phyloP scores from a whole-genome alignment of 129 eudicot species.

The Helianthus tuberosus region DNA sequence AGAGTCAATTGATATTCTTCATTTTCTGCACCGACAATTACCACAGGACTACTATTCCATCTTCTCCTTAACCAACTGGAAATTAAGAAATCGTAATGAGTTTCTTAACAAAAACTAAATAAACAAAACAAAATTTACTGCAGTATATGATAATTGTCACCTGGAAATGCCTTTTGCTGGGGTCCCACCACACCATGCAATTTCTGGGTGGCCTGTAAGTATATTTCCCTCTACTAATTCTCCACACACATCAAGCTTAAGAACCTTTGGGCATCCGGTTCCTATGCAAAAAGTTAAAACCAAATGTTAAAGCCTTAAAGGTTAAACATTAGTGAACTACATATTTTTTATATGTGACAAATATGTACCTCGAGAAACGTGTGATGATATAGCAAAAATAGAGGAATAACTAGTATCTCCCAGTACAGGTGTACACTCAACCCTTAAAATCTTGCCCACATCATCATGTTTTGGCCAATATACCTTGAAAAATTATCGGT shows the following conservation, averaged over 20 bases:
- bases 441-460: slow-evolving; percentile 63
- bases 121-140: neutral
- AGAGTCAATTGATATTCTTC: slow-evolving; percentile 73
- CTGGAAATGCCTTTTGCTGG: slow-evolving; percentile 96
- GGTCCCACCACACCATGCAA: slow-evolving; percentile 99
- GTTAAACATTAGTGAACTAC: slow-evolving; percentile 6
- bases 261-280: slow-evolving; percentile 88
- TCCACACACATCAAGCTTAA: slow-evolving; percentile 87
- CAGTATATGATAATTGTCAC: slow-evolving; percentile 41
- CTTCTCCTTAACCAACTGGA: slow-evolving; percentile 90
- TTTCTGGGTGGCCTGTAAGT: slow-evolving; percentile 73
- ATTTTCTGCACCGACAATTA: slow-evolving; percentile 85
- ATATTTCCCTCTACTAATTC: slow-evolving; percentile 87
- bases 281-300: slow-evolving; percentile 47
- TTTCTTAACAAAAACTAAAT: neutral
- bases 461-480: slow-evolving; percentile 87
- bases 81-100: neutral
- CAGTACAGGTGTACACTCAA: slow-evolving; percentile 85
- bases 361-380: slow-evolving; percentile 73
- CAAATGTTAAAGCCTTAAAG: neutral
- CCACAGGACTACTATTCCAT: slow-evolving; percentile 98
- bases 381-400: slow-evolving; percentile 85
- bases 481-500: slow-evolving; percentile 44
- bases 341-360: neutral
- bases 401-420: slow-evolving; percentile 74